Conservation (phyloP, 1,284 basidiomycete species). For the Naganishia cerealis region DNA sequence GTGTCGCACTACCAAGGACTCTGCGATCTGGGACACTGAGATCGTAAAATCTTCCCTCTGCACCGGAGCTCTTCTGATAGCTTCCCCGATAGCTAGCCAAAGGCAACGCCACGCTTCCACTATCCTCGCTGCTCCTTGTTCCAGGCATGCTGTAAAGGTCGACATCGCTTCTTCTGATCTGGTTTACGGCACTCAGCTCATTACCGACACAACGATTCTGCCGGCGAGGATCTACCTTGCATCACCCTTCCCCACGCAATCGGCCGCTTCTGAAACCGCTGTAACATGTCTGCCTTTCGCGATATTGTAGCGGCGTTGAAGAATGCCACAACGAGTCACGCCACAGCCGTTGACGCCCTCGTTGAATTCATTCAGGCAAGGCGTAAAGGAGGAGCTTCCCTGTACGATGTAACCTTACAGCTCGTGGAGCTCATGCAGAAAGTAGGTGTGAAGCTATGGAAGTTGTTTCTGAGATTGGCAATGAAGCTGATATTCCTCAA, state of each 20-base stretch:
- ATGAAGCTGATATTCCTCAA: background rate
- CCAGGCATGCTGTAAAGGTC: constrained; percentile 2
- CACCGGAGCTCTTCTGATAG: background rate
- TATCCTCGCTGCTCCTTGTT: background rate
- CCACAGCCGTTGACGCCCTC: constrained; percentile 31
- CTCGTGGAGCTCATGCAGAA: constrained; percentile 34
- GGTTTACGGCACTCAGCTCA: background rate
- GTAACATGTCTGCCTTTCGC: constrained; percentile 23
- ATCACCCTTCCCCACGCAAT: background rate
- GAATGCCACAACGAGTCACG: constrained; percentile 19
- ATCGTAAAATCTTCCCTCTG: background rate
- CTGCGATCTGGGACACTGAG: background rate
- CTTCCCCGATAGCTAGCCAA: background rate
- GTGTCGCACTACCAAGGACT: no score
- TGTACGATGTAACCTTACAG: constrained; percentile 32
- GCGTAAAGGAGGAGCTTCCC: constrained; percentile 24
- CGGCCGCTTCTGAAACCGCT: background rate
- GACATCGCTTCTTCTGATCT: background rate
- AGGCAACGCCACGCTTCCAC: background rate
- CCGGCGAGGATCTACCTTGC: background rate
- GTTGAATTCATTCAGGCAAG: constrained; percentile 33
- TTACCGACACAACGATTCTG: background rate
- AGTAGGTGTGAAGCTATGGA: constrained; percentile 16
- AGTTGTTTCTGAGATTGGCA: background rate
- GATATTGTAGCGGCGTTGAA: constrained; percentile 19